Base-by-base conservation (phyloP, 768 basidiomycete genomes). In the Amanita rubescens region DNA sequence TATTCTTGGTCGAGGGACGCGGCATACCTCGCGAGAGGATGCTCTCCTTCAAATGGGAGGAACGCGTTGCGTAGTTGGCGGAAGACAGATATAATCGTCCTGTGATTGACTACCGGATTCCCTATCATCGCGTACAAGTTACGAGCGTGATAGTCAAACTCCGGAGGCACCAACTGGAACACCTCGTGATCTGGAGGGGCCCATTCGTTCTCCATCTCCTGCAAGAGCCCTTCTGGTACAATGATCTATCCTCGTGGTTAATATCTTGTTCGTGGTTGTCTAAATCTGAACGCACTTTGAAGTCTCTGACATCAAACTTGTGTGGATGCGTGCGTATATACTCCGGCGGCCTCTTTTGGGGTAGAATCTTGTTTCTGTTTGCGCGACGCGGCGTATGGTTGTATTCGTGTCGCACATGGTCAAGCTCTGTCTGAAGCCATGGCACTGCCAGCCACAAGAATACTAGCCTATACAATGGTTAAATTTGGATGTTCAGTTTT, bases 91-190 rank as follows among this genome's bases (percentile, higher is more conserved):
- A 30, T 4, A 30, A 67, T 61, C 4, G 60, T 59, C 2, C 53
- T 20, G 4, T 20, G 24, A 5, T 51, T 60, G 9, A 68, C 59
- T 1, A 32, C n/a, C n/a, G 69, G 69, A 1, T 17, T 12, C 1
- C 62, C 66, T 17, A 70, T 55, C 1, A 3, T 4, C 0, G 37
- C 12, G 42, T 69, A 72, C 12, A 60, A 49, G 0, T 45, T 17
- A 1, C 46, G n/a, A 0, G 58, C 65, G n/a, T 49, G 63, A 1
- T 27, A 6, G n/a, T 60, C 39, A 51, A 75, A 71, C 0, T 51
- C 42, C 0, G 60, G 59, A 1, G 73, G 71, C 3, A 67, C 64
- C 0, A 75, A 60, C 17, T 71, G 52, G 45, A 74, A 72, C 0
- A 72, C 64, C 3, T 59, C 58, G 48, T 73, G 63, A 49, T 65